Evolutionary conservation across 2,329 filamentous ascomycete genomes (phyloP).

Genomic region (Trichoderma brevicompactum): DNA sequence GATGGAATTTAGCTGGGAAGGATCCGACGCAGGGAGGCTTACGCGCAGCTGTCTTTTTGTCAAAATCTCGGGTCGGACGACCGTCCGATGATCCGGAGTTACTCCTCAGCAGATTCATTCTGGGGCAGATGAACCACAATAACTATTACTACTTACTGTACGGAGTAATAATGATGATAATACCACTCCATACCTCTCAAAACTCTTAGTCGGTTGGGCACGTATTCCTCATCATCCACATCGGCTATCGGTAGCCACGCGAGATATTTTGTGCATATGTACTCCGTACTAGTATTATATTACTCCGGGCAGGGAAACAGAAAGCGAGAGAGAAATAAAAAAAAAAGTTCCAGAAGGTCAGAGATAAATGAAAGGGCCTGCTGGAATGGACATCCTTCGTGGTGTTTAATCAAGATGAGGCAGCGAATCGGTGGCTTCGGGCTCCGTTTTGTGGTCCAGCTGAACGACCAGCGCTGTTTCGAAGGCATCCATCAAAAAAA

Average conservation of each 20-base stretch:
- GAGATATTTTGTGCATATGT: slow-evolving; percentile 3
- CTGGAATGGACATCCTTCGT: slow-evolving; percentile 3
- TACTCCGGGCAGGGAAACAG: background rate
- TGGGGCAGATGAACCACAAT: no score
- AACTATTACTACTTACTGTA: no score
- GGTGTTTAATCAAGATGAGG: slow-evolving; percentile 21
- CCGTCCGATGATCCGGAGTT: slow-evolving; percentile 6
- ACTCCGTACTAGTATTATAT: no score
- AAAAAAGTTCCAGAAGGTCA: slow-evolving; percentile 10
- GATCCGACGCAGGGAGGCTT: slow-evolving; percentile 8
- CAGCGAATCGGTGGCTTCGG: slow-evolving; percentile 24
- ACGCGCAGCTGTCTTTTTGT: slow-evolving; percentile 15
- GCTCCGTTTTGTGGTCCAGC: slow-evolving; percentile 9
- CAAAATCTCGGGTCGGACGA: slow-evolving; percentile 6
- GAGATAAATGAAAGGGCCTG: slow-evolving; percentile 21
- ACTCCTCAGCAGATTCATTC: slow-evolving; percentile 1
- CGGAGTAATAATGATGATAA: background rate
- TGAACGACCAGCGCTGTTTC: slow-evolving; percentile 3
- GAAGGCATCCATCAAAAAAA: background rate
- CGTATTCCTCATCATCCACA: slow-evolving; percentile 5
- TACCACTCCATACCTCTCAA: background rate
- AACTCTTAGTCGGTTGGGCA: slow-evolving; percentile 4
- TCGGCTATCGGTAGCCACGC: slow-evolving; percentile 16
- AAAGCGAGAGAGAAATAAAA: background rate
- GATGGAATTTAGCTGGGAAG: slow-evolving; percentile 3